phyloP scores from a whole-genome alignment of 148 eudicot species.

The Chenopodium suecicum region DNA sequence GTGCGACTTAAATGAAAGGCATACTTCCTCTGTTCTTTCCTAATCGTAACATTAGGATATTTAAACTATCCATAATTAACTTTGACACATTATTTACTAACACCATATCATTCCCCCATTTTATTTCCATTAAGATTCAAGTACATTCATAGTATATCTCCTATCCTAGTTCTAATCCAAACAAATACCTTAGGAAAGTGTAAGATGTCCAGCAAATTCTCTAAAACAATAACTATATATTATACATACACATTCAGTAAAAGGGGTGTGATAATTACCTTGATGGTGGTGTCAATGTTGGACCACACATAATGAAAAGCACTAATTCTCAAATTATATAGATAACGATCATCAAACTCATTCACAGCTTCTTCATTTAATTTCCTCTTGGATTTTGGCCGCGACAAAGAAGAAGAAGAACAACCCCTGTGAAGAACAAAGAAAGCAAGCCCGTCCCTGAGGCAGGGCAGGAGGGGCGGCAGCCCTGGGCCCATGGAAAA shows the following conservation, averaged over 20 bases:
- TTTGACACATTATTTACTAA: not conserved
- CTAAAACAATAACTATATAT: not conserved
- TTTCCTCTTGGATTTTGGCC: conserved; percentile 36
- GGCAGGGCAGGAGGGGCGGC: too few relatives aligned
- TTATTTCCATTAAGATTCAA: too few relatives aligned
- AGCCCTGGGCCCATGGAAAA: too few relatives aligned
- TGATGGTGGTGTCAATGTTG: conserved; percentile 56
- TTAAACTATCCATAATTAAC: too few relatives aligned
- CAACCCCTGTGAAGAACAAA: conserved; percentile 60
- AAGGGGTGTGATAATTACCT: conserved; percentile 28
- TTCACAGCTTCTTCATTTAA: conserved; percentile 16
- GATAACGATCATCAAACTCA: conserved; percentile 14
- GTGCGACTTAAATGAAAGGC: not conserved
- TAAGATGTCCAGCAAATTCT: not conserved
- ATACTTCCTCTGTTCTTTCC: too few relatives aligned
- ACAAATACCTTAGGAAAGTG: not conserved
- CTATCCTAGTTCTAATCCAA: not conserved
- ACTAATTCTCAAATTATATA: conserved; percentile 31
- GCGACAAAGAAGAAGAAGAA: conserved; percentile 4
- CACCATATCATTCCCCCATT: not conserved
- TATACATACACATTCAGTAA: too few relatives aligned
- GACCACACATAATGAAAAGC: conserved; percentile 59
- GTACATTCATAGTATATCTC: not conserved
- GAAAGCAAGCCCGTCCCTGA: conserved; percentile 15
- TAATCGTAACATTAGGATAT: too few relatives aligned